phyloP scores from a whole-genome alignment of 1,284 basidiomycete genomes.

The Hemileia vastatrix region DNA sequence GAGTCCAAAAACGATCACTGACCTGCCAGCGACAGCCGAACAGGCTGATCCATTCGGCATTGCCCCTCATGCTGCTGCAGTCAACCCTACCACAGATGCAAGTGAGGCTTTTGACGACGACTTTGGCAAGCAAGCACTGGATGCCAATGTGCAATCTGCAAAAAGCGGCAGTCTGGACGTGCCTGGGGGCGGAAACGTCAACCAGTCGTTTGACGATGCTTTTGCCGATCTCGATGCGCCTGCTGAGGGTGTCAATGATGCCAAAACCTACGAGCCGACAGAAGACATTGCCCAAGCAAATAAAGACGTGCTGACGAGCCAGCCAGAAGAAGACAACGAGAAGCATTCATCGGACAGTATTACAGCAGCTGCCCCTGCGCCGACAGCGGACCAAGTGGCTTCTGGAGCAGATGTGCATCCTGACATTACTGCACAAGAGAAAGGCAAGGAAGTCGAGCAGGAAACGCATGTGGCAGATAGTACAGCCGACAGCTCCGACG shows the following conservation, averaged over 20 bases:
- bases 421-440: not conserved
- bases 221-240: not conserved
- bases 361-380: not conserved
- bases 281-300: too few species aligned
- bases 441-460: not conserved
- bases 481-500: slow-evolving; percentile 31
- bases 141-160: not conserved
- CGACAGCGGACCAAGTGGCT: not conserved
- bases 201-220: not conserved
- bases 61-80: not conserved
- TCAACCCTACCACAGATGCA: not conserved
- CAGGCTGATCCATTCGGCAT: not conserved
- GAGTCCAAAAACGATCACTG: too few species aligned
- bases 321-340: too few species aligned
- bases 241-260: not conserved
- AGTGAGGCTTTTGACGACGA: not conserved
- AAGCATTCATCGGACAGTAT: not conserved
- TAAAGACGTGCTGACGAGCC: too few species aligned
- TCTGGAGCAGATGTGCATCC: not conserved
- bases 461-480: not conserved
- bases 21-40: too few species aligned
- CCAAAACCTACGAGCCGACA: too few species aligned
- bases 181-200: too few species aligned
- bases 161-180: not conserved
- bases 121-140: not conserved